Evolutionary conservation across 768 basidiomycete species (phyloP).

Genomic region (Collybiopsis confluens): DNA sequence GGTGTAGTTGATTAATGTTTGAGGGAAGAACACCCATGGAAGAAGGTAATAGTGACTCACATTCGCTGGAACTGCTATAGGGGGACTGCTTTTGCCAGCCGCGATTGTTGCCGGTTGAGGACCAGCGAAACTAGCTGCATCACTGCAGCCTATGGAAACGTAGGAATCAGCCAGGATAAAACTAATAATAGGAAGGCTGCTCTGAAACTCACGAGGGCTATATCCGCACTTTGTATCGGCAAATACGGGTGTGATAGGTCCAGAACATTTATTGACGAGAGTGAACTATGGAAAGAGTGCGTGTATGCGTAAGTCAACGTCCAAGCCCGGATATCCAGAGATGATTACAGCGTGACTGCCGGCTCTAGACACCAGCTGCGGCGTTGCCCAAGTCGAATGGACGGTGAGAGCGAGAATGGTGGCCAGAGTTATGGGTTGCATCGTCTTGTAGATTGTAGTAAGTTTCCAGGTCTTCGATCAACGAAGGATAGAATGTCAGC

Average conservation of each 20-base stretch:
- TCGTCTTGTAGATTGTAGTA: not conserved
- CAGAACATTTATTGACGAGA: slow-evolving; percentile 30
- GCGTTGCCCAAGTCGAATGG: not conserved
- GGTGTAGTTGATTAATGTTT: too few species aligned
- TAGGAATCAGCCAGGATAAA: slow-evolving; percentile 27
- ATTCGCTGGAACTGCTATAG: slow-evolving; percentile 24
- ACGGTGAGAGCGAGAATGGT: not conserved
- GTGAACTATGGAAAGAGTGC: slow-evolving; percentile 14
- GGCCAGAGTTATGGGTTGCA: not conserved
- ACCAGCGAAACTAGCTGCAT: slow-evolving; percentile 15
- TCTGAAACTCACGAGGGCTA: slow-evolving; percentile 25
- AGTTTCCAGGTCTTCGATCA: too few species aligned
- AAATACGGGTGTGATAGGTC: slow-evolving; percentile 27
- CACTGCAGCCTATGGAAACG: slow-evolving; percentile 14
- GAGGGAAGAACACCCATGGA: too few species aligned
- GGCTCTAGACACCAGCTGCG: not conserved
- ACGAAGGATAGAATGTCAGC: too few species aligned
- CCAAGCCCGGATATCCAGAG: not conserved
- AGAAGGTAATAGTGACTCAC: slow-evolving; percentile 10
- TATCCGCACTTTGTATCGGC: slow-evolving; percentile 36
- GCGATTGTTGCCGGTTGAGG: slow-evolving; percentile 27
- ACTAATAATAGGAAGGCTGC: slow-evolving; percentile 28
- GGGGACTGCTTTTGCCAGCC: slow-evolving; percentile 22
- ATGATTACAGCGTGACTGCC: not conserved
- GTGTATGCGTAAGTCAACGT: not conserved